Evolutionary conservation across 78 protist species (phyloP), one percentile per base, ranked within the genome.

Genomic region (Dictyostelium brefeldianum): DNA sequence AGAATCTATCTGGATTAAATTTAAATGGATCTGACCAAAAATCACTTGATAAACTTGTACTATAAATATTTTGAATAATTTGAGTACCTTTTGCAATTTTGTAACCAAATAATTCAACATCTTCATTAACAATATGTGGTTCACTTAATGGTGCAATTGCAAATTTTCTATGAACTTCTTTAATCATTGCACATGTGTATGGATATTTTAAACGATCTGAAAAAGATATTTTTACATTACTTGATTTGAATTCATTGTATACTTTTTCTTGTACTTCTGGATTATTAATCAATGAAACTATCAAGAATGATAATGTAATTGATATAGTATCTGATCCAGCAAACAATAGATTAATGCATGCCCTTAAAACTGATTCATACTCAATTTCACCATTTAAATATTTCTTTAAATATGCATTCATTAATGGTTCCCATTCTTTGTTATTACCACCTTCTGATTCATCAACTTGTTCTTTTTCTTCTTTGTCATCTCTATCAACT

Each of bases 51-150:
- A 48, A 14, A 22, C n/a, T 6, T 6, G 46, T 54, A 41, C 56
- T 25, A 27, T 5, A 43, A 29, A 57, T 53, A 47, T 73, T 70
- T 46, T 27, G 59, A 11, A 84, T 57, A 18, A 84, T 46, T 65
- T 77, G 82, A 12, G 84, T 27, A 62, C 92, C 92, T 65, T 74
- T 77, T 47, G 92, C 70, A 64, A 50, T 77, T 54, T 78, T 65
- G 27, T 29, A 29, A 2, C 73, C 73, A 25, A 25, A 25, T 12
- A 65, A 25, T 29, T 65, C 73, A 14, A 65, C 73, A 65, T 65
- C 73, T 27, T 29, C 15, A 6, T 29, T 73, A 25, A 18, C 22
- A 22, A 18, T 15, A 47, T 83, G 91, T 18, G 91, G 81, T 18
- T 71, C 73, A 0, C 59, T 67, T n/a, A 83, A 54, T 2, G 91